Percentiles rank a stretch among this genome's conserved stretches.
phyloP scores from a whole-genome alignment of 495 filamentous ascomycete species.

The Cryomyces antarcticus region DNA sequence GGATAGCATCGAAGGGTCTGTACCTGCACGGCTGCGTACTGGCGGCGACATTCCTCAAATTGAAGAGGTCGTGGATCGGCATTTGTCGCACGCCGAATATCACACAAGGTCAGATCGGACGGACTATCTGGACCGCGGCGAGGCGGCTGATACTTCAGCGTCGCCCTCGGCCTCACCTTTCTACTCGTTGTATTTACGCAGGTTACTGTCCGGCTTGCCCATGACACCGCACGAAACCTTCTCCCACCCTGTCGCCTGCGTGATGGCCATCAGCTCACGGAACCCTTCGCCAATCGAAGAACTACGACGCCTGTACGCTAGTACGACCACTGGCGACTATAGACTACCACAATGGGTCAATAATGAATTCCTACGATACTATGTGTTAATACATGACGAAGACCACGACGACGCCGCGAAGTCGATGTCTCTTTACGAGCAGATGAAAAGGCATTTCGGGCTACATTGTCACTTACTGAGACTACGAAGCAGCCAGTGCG shows the following conservation, averaged over 20 bases:
- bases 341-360: conserved; percentile 64
- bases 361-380: conserved; percentile 80
- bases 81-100: conserved; percentile 25
- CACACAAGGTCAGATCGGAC: conserved; percentile 12
- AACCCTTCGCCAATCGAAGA: conserved; percentile 65
- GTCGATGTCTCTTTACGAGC: conserved; percentile 73
- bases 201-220: conserved; percentile 58
- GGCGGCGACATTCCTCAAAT: conserved; percentile 34
- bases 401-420: conserved; percentile 80
- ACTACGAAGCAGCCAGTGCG: conserved; percentile 63
- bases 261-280: conserved; percentile 84
- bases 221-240: conserved; percentile 79
- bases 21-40: conserved; percentile 10
- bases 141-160: neutral
- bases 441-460: conserved; percentile 95
- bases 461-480: conserved; percentile 85
- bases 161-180: conserved; percentile 33
- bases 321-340: conserved; percentile 47
- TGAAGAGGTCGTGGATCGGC: conserved; percentile 36
- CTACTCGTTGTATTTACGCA: conserved; percentile 62
- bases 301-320: conserved; percentile 57
- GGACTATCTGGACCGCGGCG: conserved; percentile 18
- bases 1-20: conserved; percentile 1
- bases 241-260: conserved; percentile 82
- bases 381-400: conserved; percentile 93